Base-by-base conservation (phyloP, 2,329 filamentous ascomycete genomes). In the Xylaria sp. region DNA sequence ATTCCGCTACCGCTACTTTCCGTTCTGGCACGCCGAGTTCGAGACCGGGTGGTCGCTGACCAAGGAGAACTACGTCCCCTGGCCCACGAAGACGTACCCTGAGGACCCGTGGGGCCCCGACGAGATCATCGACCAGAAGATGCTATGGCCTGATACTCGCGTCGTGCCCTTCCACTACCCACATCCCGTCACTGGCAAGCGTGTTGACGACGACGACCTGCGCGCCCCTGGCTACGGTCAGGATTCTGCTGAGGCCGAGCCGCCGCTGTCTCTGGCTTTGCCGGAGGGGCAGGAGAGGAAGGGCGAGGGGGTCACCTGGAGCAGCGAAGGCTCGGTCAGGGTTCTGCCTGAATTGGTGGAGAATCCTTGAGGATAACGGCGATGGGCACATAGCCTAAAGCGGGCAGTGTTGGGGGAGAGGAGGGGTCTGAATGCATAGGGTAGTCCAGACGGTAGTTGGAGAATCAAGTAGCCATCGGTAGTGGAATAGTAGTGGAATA, bases 61-160 rank as follows among this genome's bases (percentile, higher is more conserved):
- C 44, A 82, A 83, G 73, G 79, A 82, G 57, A 85, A 86, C 57
- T 86, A 86, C 72, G 75, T 86, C 4, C 84, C 84, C 2, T 85
- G 84, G 77, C 81, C 83, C 45, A 82, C 76, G 0, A 79, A 72
- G 69, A 82, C 79, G 2, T 86, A 77, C 67, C 84, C 84, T 0
- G 83, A 85, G 67, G 84, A 86, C 64, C 81, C 82, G 6, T 64
- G 78, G 10, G 85, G 85, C 0, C 85, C 84, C 15, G 84, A 87
- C 71, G 83, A 86, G 78, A 74, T 86, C 22, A 79, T 85, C 7
- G 83, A 85, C 65, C 80, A 85, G 75, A 81, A 82, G 70, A 84
- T 86, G 83, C 74, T 87, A 67, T 87, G 85, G 85, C 85, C 85
- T 0, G 85, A 87, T 70, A 85, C 83, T 5, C 80, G 84, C 44